Evolutionary conservation across 768 basidiomycete genomes (phyloP).

Genomic region (Leccinum disarticulatum): DNA sequence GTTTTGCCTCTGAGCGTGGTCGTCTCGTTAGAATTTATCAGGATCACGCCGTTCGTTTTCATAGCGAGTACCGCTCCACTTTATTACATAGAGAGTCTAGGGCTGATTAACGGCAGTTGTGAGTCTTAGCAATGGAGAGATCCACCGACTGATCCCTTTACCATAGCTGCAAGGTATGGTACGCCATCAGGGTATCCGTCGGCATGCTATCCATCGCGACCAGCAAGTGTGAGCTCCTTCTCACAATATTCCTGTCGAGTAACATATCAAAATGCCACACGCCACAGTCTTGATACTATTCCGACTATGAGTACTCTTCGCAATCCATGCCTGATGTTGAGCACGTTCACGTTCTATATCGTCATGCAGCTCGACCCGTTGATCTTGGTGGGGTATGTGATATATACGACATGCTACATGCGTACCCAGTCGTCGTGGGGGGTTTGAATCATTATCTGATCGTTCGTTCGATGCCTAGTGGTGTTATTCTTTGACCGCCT

Average conservation of each 20-base stretch:
- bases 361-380: too few species aligned
- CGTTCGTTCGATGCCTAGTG: slow-evolving; percentile 11
- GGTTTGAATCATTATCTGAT: neutral
- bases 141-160: too few species aligned
- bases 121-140: too few species aligned
- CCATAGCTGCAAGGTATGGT: too few species aligned
- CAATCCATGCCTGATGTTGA: slow-evolving; percentile 25
- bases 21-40: too few species aligned
- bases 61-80: too few species aligned
- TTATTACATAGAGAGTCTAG: too few species aligned
- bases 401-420: slow-evolving; percentile 29
- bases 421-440: slow-evolving; percentile 3
- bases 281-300: slow-evolving; percentile 35
- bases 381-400: slow-evolving; percentile 25
- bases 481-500: slow-evolving; percentile 8
- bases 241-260: neutral
- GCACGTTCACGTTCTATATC: slow-evolving; percentile 32
- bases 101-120: too few species aligned
- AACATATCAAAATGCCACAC: neutral
- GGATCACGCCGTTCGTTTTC: too few species aligned
- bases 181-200: too few species aligned
- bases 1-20: too few species aligned
- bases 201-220: too few species aligned
- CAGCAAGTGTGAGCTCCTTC: slow-evolving; percentile 28
- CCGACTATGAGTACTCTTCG: slow-evolving; percentile 35